phyloP scores from a whole-genome alignment of 768 basidiomycete species.

The Cantharellus anzutake region DNA sequence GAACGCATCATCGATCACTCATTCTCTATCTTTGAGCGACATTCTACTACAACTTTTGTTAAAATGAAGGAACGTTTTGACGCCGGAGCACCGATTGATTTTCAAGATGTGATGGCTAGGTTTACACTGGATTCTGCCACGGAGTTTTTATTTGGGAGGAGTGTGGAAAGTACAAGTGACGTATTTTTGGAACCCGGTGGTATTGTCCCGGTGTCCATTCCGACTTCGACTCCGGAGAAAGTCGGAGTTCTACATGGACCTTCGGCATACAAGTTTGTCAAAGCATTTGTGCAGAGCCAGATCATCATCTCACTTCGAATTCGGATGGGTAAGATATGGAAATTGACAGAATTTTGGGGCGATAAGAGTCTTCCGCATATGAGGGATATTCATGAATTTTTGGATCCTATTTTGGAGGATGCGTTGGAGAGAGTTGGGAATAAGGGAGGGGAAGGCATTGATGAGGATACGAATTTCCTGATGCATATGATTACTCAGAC shows the following conservation, averaged over 20 bases:
- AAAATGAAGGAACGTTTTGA: slow-evolving; percentile 25
- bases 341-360: slow-evolving; percentile 22
- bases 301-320: slow-evolving; percentile 21
- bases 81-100: slow-evolving; percentile 34
- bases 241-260: slow-evolving; percentile 13
- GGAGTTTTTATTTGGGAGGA: slow-evolving; percentile 44
- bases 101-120: slow-evolving; percentile 37
- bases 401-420: background rate
- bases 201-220: slow-evolving; percentile 15
- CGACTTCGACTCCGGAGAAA: background rate
- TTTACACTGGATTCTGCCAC: slow-evolving; percentile 51
- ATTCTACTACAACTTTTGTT: slow-evolving; percentile 23
- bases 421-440: slow-evolving; percentile 6
- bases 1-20: slow-evolving; percentile 29
- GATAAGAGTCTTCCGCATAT: slow-evolving; percentile 15
- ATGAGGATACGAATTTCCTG: slow-evolving; percentile 39
- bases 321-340: slow-evolving; percentile 26
- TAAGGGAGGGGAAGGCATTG: slow-evolving; percentile 21
- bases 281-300: slow-evolving; percentile 34
- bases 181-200: slow-evolving; percentile 20
- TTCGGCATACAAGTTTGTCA: slow-evolving; percentile 12
- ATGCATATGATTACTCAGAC: slow-evolving; percentile 49
- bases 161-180: slow-evolving; percentile 32
- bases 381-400: slow-evolving; percentile 1
- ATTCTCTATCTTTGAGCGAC: slow-evolving; percentile 44